A percentile compares a stretch with the other conserved stretches of the same genome.
These are phyloP conservation scores for Boletus tylopilopsis DNA, from an alignment of 768 basidiomycete genomes.

Conservation along the genomic window DNA sequence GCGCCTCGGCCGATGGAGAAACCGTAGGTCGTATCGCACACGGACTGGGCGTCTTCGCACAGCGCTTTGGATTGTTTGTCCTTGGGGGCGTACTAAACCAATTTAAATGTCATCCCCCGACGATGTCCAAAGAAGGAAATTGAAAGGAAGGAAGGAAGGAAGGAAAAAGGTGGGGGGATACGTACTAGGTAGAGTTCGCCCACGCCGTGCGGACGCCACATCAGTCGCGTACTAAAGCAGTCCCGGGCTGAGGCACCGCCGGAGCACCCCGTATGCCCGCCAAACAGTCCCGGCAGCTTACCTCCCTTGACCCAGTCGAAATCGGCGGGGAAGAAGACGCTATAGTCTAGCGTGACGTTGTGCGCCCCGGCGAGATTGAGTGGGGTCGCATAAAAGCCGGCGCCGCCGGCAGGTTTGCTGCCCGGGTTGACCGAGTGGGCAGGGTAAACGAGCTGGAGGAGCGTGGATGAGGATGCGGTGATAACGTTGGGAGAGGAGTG, in stretches of 20 bases:
- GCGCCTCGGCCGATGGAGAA: slow-evolving; percentile 72
- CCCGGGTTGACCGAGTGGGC: slow-evolving; percentile 66
- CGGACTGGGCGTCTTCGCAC: slow-evolving; percentile 55
- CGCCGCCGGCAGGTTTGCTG: slow-evolving; percentile 60
- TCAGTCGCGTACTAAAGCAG: slow-evolving; percentile 83
- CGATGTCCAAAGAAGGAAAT: too few relatives aligned
- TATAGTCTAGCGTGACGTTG: slow-evolving; percentile 61
- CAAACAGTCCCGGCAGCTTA: slow-evolving; percentile 81
- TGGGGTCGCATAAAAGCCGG: slow-evolving; percentile 61
- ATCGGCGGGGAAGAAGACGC: slow-evolving; percentile 69
- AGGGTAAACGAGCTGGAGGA: slow-evolving; percentile 67
- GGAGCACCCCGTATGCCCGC: slow-evolving; percentile 63
- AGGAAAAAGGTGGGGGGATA: slow-evolving; percentile 8
- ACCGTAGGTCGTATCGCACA: slow-evolving; percentile 66
- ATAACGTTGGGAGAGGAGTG: slow-evolving; percentile 5
- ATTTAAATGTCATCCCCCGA: not conserved
- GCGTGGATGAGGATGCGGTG: slow-evolving; percentile 34
- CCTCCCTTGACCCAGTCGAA: slow-evolving; percentile 82
- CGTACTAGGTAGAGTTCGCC: slow-evolving; percentile 78
- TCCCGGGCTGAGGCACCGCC: slow-evolving; percentile 66
- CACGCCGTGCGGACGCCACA: slow-evolving; percentile 68
- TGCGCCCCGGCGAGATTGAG: slow-evolving; percentile 42
- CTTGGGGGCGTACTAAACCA: slow-evolving; percentile 67
- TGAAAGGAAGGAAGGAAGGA: too few relatives aligned
- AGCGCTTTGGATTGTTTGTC: slow-evolving; percentile 58